Base-by-base conservation (phyloP, 228 moss, liverwort and hornwort species). In the Sphagnum fallax region DNA sequence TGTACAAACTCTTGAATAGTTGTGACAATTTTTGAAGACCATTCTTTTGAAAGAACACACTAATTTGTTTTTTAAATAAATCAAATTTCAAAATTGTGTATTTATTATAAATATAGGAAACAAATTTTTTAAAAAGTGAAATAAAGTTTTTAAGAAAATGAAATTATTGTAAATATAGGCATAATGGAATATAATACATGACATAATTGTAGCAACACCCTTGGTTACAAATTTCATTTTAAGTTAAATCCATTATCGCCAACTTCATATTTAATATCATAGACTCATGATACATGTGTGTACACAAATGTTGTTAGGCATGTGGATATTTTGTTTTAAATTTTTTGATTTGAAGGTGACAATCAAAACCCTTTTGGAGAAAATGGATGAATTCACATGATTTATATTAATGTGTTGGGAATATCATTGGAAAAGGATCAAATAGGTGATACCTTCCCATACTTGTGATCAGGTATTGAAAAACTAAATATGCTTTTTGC, bases 391-490 rank as follows among this genome's bases (percentile, higher is more conserved):
- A 32, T 2, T 32, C 32, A 32, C 32, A 32, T 32, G 32, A 32
- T 32, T 32, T 32, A 2, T 32, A 32, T 32, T 32, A 32, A 1
- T 32, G 32, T 32, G 32, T 32, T 32, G 32, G 32, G 2, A 32
- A 32, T 2, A 32, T 2, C 2, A 32, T 32, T 32, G 32, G 32
- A 32, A 32, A 32, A 32, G 32, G 32, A 32, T 32, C 32, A 32
- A 49, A 49, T 6, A 53, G 64, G 50, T 50, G 48, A 8, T 79
- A 85, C 85, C 85, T 85, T 85, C 60, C 85, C 85, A 14, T 81
- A 85, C 55, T 85, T 85, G 66, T 79, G 79, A 51, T 85, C 85
- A 15, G 85, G 85, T 74, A 85, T 85, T 3, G 85, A 81, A 74
- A 85, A 85, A 64, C 76, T 81, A 64, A 85, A 79, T 16, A 85